A percentile compares a stretch with the other conserved stretches of the same genome.
These are phyloP conservation scores for Vitis hybrid DNA, from an alignment of 177 flowering plant species.

Conservation along the genomic window DNA sequence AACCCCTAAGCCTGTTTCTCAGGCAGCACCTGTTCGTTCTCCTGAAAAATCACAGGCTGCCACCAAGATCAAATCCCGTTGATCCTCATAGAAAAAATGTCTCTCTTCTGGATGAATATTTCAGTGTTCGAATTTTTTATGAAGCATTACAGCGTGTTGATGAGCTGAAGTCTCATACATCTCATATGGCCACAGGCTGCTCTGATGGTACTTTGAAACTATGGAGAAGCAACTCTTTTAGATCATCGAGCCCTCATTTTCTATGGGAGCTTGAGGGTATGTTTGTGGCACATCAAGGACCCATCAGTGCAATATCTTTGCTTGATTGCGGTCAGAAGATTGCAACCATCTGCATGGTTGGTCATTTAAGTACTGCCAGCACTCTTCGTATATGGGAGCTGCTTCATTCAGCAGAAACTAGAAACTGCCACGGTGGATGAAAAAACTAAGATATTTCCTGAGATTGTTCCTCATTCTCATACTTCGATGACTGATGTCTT, in stretches of 20 bases:
- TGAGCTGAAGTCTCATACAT: constrained; percentile 62
- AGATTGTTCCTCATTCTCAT: constrained; percentile 76
- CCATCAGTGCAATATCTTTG: constrained; percentile 51
- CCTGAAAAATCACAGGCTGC: constrained; percentile 29
- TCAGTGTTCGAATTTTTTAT: constrained; percentile 48
- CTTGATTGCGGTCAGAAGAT: constrained; percentile 67
- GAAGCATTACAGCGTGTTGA: constrained; percentile 75
- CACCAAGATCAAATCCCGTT: constrained; percentile 22
- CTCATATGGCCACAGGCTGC: constrained; percentile 77
- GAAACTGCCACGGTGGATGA: constrained; percentile 48
- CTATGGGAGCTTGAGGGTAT: constrained; percentile 82
- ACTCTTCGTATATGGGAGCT: constrained; percentile 69
- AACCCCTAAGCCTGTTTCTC: constrained; percentile 26
- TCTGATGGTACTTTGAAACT: constrained; percentile 73
- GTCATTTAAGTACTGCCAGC: constrained; percentile 23
- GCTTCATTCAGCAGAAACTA: constrained; percentile 38
- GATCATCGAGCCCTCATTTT: constrained; percentile 18
- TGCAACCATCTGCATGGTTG: constrained; percentile 50
- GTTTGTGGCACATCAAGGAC: constrained; percentile 49
- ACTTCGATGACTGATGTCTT: constrained; percentile 90
- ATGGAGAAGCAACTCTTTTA: constrained; percentile 58
- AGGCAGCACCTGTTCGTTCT: constrained; percentile 19
- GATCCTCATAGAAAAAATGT: constrained; percentile 54
- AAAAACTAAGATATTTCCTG: constrained; percentile 53
- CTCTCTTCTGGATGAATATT: constrained; percentile 71